A percentile compares a stretch with the other conserved stretches of the same genome.
Conservation (phyloP, 805 yeast species). For the Saccharomycopsis lassenensis region DNA sequence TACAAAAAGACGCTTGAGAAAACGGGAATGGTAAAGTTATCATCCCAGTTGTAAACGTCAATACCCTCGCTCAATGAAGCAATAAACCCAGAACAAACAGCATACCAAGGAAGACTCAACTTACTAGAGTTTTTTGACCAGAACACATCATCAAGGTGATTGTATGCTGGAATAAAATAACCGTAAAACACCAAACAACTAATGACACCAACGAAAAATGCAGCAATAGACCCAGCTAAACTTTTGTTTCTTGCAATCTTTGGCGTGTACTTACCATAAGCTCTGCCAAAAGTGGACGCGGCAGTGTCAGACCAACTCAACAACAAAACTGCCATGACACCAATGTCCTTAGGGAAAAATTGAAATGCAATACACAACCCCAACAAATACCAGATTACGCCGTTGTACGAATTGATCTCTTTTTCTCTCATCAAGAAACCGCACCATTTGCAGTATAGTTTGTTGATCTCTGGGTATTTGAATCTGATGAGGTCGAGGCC, state of each 20-base stretch:
- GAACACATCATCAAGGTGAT: constrained; percentile 43
- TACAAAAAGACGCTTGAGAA: constrained; percentile 60
- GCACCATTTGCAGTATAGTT: constrained; percentile 49
- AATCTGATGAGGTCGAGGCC: constrained; percentile 61
- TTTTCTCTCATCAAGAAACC: constrained; percentile 81
- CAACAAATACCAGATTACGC: constrained; percentile 76
- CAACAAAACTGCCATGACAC: constrained; percentile 62
- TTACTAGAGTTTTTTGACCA: constrained; percentile 57
- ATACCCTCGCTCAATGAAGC: constrained; percentile 85
- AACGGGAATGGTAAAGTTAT: constrained; percentile 90
- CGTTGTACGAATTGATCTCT: constrained; percentile 67
- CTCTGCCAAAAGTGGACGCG: constrained; percentile 88
- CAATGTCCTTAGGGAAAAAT: constrained; percentile 69
- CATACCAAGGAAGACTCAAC: constrained; percentile 40
- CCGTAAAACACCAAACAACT: constrained; percentile 66
- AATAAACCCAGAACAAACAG: constrained; percentile 61
- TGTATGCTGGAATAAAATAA: constrained; percentile 55
- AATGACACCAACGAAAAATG: constrained; percentile 60
- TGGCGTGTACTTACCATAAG: constrained; percentile 76
- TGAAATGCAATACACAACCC: constrained; percentile 68
- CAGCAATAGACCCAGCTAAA: constrained; percentile 84
- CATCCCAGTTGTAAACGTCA: constrained; percentile 70
- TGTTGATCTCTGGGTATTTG: constrained; percentile 48
- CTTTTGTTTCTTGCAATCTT: constrained; percentile 66
- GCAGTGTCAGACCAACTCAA: constrained; percentile 97